Percentiles rank a stretch among this genome's conserved stretches.
Evolutionary conservation across 768 basidiomycete species (phyloP).

Genomic region (Serendipita vermifera): DNA sequence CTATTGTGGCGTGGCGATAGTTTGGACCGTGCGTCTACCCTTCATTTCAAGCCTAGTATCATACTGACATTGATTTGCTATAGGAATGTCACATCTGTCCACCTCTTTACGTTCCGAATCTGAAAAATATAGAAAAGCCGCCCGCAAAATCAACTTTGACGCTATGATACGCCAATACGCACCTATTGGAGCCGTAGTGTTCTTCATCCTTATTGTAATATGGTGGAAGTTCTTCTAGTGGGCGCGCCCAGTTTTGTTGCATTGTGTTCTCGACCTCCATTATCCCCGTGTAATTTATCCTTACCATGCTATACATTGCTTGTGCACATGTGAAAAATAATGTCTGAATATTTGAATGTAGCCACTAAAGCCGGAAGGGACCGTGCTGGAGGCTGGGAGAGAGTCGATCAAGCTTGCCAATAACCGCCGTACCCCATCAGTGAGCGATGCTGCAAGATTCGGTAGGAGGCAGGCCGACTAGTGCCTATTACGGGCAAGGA

Average conservation of each 20-base stretch:
- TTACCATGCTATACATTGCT: background rate
- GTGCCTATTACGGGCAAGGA: background rate
- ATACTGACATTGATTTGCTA: background rate
- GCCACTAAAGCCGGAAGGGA: too few species aligned
- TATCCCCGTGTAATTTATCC: background rate
- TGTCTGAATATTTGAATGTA: too few species aligned
- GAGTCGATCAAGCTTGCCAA: too few species aligned
- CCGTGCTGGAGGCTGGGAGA: too few species aligned
- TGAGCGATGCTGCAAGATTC: background rate
- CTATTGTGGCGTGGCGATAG: slow-evolving; percentile 96
- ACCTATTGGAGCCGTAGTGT: slow-evolving; percentile 62
- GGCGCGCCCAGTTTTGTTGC: background rate
- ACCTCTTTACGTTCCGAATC: slow-evolving; percentile 91
- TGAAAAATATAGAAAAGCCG: slow-evolving; percentile 92
- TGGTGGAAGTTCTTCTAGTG: slow-evolving; percentile 33
- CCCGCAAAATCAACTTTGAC: slow-evolving; percentile 84
- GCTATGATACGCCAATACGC: slow-evolving; percentile 95
- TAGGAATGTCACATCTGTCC: slow-evolving; percentile 95
- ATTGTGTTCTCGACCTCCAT: too few species aligned
- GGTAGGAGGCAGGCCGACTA: background rate
- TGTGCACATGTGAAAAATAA: background rate
- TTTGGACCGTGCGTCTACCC: slow-evolving; percentile 60
- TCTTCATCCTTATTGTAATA: slow-evolving; percentile 52
- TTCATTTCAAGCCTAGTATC: background rate
- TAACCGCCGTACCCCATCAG: too few species aligned